Conservation (phyloP, 208 protist species). For the Leishmania gerbilli region DNA sequence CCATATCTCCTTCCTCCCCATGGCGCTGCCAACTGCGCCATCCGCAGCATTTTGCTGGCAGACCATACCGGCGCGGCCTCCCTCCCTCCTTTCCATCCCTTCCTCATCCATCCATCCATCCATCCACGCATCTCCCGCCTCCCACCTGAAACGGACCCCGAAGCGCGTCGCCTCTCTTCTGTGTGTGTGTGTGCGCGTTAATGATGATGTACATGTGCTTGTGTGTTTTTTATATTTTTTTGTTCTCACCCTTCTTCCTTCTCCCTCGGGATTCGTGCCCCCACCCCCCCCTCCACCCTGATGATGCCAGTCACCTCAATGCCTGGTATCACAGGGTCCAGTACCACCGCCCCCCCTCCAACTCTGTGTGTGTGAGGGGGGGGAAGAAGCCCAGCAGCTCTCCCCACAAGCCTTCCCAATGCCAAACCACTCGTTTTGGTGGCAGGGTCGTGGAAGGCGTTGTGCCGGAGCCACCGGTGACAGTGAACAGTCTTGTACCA, state of each 20-base stretch:
- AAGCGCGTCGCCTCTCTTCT: not conserved
- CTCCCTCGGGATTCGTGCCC: not conserved
- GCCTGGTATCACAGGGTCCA: not conserved
- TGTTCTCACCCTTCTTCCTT: not conserved
- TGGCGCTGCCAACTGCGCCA: not conserved
- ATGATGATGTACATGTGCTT: not conserved
- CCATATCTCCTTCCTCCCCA: not conserved
- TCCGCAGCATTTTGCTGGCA: not conserved
- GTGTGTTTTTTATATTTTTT: not conserved
- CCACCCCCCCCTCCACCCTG: not conserved
- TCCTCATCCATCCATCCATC: not conserved
- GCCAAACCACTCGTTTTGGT: not conserved
- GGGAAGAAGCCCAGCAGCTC: no score
- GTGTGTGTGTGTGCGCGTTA: not conserved
- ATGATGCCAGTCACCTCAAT: not conserved
- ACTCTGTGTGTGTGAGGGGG: not conserved
- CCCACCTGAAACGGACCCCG: not conserved
- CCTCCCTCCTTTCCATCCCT: not conserved
- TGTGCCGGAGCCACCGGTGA: not conserved
- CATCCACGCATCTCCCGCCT: not conserved
- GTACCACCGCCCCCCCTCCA: not conserved
- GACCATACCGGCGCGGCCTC: not conserved
- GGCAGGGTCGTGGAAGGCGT: not conserved
- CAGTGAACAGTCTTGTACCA: not conserved
- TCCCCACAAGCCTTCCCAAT: not conserved